These are phyloP conservation scores for Pulveroboletus sp. DNA, from an alignment of 768 basidiomycete species.

Conservation along the genomic window DNA sequence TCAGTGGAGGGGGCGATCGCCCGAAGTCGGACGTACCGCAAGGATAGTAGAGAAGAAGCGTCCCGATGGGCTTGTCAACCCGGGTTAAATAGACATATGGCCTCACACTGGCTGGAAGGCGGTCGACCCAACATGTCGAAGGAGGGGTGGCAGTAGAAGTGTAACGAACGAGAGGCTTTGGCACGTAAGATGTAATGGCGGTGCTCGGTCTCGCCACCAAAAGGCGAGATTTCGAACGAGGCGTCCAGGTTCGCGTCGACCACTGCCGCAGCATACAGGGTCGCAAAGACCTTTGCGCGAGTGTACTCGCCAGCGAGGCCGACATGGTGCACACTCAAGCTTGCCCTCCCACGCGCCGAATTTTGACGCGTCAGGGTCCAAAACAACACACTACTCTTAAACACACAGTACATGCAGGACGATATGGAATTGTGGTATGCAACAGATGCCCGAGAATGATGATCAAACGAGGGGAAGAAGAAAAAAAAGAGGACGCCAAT, in stretches of 20 bases:
- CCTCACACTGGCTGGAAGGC: constrained; percentile 49
- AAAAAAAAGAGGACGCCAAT: constrained; percentile 8
- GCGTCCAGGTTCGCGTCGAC: not conserved
- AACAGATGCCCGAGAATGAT: constrained; percentile 27
- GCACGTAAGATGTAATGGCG: not conserved
- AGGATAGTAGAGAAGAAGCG: constrained; percentile 86
- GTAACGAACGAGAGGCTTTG: constrained; percentile 11
- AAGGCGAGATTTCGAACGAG: not conserved
- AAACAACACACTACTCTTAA: constrained; percentile 6
- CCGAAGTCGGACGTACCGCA: constrained; percentile 64
- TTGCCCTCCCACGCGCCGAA: too few relatives aligned
- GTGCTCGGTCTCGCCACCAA: not conserved
- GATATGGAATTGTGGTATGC: constrained; percentile 25
- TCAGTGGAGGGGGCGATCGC: not conserved
- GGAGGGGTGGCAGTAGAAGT: constrained; percentile 18
- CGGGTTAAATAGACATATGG: constrained; percentile 88
- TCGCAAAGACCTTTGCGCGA: constrained; percentile 1
- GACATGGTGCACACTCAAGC: constrained; percentile 13
- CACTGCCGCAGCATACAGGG: not conserved
- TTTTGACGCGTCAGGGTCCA: not conserved
- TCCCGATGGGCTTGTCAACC: constrained; percentile 95
- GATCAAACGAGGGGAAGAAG: constrained; percentile 10
- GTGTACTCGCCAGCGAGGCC: constrained; percentile 1
- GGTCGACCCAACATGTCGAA: constrained; percentile 59
- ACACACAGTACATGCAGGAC: constrained; percentile 31